Base-by-base conservation (phyloP, 352 stramenopile genomes). In the Phytophthora niederhauseri region DNA sequence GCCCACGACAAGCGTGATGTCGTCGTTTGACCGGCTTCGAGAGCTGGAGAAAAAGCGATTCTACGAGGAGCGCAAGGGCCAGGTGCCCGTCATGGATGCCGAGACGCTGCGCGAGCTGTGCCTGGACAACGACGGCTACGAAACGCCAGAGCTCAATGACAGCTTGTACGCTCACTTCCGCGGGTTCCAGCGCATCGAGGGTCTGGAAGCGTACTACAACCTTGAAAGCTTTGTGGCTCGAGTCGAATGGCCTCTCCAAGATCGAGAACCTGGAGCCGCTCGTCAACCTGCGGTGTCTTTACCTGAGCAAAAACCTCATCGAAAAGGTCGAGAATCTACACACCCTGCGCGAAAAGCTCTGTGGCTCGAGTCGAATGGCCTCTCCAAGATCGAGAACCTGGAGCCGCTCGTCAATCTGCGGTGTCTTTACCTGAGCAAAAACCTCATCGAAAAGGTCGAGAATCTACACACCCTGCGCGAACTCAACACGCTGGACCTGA, bases 161-260 rank as follows among this genome's bases (percentile, higher is more conserved):
- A 98, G 85, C 34, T 75, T 99, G 49, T 92, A 90, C 51, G 84
- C 86, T 45, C 97, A 99, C 72, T 99, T 98, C 70, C 95, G 97
- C 52, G 96, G 95, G 9, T 99, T 98, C 63, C 89, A 92, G 61
- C 78, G 80, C 46, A 99, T 99, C 57, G 91, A 98, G 63, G 97
- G 97, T 20, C 81, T 99, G 2, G 93, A 98, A 28, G 76, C 87
- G 38, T 99, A 99, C 76, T 92, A 77, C 54, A 96, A 90, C 20
- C 80, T 99, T n/a, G n/a, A 98, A 98, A 71, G 88, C 93, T 46
- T 76, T 99, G n/a, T 99, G 91, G 91, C 87, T 99, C 19, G 95
- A 99, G 71, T 97, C 90, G 1, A 99, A 99, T 69, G 95, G 94
- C 8, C 82, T 99, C 31, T 76, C 70, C 19, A 89, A 76, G 67